Evolutionary conservation across 345 rosid species (phyloP).

Genomic region (Gossypium thurberi): DNA sequence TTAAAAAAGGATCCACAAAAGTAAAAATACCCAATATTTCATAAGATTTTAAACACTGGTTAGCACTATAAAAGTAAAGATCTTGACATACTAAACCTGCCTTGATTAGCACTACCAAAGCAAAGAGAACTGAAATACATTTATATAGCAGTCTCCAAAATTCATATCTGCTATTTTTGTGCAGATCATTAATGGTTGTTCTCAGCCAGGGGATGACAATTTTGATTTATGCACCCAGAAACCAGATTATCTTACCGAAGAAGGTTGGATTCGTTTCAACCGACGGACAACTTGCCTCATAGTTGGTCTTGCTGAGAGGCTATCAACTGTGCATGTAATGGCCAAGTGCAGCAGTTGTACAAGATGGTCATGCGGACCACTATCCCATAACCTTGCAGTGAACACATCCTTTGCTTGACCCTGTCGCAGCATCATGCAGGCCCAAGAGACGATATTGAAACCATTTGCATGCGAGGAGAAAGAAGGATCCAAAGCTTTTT

Average conservation of each 20-base stretch:
- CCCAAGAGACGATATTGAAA: conserved; percentile 37
- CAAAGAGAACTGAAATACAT: neutral
- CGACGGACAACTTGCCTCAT: conserved; percentile 48
- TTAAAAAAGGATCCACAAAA: neutral
- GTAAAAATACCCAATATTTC: neutral
- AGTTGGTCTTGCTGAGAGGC: conserved; percentile 50
- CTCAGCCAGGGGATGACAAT: neutral
- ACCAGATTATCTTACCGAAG: neutral
- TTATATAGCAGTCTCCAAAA: neutral
- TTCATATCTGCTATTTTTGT: neutral
- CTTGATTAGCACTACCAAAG: neutral
- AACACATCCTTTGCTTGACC: conserved; percentile 42
- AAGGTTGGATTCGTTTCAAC: conserved; percentile 38
- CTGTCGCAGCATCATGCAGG: conserved; percentile 28
- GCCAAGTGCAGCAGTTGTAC: conserved; percentile 52
- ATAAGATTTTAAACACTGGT: neutral
- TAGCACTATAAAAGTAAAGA: neutral
- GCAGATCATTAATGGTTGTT: neutral
- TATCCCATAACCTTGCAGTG: conserved; percentile 48
- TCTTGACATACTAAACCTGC: neutral
- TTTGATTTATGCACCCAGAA: neutral
- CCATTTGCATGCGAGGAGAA: conserved; percentile 21
- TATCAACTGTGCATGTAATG: conserved; percentile 46
- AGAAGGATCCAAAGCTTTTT: neutral
- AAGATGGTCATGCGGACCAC: conserved; percentile 43